phyloP scores from a whole-genome alignment of 1,284 basidiomycete genomes.

The Fomitopsis palustris region DNA sequence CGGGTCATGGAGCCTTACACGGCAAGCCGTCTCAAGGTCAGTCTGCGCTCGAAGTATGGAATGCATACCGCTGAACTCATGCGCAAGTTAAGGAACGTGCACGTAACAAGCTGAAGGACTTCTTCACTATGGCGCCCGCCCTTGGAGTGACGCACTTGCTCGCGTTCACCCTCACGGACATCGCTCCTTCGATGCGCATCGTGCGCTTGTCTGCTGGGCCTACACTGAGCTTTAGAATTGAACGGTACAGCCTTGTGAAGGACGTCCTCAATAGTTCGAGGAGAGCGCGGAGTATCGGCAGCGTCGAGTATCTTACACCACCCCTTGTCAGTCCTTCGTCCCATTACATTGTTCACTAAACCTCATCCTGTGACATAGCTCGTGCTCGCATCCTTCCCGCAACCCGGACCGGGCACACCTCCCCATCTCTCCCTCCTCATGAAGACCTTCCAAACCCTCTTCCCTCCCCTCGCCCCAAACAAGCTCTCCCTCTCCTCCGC shows the following conservation, averaged over 20 bases:
- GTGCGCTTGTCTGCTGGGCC: conserved; percentile 91
- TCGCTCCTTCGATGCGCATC: conserved; percentile 85
- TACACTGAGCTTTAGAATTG: conserved; percentile 90
- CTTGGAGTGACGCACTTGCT: conserved; percentile 93
- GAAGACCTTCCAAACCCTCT: conserved; percentile 88
- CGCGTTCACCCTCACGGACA: conserved; percentile 85
- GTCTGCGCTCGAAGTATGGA: conserved; percentile 20
- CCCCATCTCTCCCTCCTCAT: conserved; percentile 72
- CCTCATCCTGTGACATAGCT: conserved; percentile 40
- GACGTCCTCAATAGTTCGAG: conserved; percentile 73
- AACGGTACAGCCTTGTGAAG: conserved; percentile 89
- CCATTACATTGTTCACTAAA: not conserved
- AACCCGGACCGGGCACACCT: conserved; percentile 64
- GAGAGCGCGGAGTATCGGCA: conserved; percentile 70
- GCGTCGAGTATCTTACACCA: conserved; percentile 79
- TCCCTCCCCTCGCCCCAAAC: conserved; percentile 81
- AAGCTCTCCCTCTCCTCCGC: conserved; percentile 78
- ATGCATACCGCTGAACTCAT: conserved; percentile 12
- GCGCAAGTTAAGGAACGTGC: conserved; percentile 73
- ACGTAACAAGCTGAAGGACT: conserved; percentile 93
- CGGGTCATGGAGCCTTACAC: conserved; percentile 99
- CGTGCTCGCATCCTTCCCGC: conserved; percentile 74
- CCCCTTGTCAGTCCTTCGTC: conserved; percentile 63
- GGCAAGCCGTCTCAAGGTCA: conserved; percentile 81
- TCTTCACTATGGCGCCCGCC: conserved; percentile 88